Base-by-base conservation (phyloP, 148 eudicot genomes). In the Nepenthes gracilis region DNA sequence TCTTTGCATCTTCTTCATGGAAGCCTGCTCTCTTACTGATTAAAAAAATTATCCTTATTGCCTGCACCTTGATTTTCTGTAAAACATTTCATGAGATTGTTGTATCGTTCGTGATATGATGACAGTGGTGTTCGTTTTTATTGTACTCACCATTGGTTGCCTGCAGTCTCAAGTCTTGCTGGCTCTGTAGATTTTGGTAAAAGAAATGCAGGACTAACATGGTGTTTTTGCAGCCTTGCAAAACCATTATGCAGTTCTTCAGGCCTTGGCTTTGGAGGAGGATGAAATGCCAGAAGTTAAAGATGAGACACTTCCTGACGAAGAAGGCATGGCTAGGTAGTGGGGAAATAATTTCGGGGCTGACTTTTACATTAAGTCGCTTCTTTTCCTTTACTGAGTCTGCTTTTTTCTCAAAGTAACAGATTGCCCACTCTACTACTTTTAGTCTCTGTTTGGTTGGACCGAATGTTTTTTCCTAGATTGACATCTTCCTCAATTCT, bases 301-400 rank as follows among this genome's bases (percentile, higher is more conserved):
- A 54, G 98, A 93, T 70, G 96, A 88, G 74, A 93, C 98, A 59
- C 80, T 83, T 77, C 98, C 98, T 23, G 96, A 93, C 69, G 95
- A 86, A 75, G 87, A 84, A 73, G 98, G 96, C 71, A 70, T 93
- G 95, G 67, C 88, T 60, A 88, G 90, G 97, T 92, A 73, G 12
- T 57, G 34, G 47, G 43, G 47, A 43, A 50, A 63, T 9, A 6
- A 9, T 12, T 23, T 43, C 36, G 1, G 2, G 54, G 7, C n/a
- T 9, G 35, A 47, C 35, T 65, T 14, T 52, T 40, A 40, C 45
- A 40, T 40, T 40, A 40, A 8, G 45, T 40, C 8, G 45, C 45
- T 40, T 40, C 6, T 40, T 8, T 3, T 8, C 45, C 45, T 40
- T 40, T 4, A 8, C 4, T 40, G 8, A 40, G 0, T 3, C 8